Conservation (phyloP, 345 rosid species). For the Dipteronia dyeriana region DNA sequence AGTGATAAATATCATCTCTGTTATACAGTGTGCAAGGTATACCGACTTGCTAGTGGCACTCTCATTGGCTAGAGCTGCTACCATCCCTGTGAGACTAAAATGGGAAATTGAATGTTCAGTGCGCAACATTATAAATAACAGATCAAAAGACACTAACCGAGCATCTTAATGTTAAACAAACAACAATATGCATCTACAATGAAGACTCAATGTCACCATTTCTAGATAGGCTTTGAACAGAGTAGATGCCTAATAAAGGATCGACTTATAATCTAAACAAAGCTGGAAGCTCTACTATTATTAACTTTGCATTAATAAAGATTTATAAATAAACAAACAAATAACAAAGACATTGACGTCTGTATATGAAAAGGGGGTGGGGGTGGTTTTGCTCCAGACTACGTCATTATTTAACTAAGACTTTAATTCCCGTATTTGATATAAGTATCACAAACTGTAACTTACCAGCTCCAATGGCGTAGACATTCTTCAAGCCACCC, state of each 20-base stretch:
- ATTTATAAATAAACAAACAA: background rate
- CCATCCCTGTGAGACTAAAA: slow-evolving; percentile 68
- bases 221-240: too few species aligned
- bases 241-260: background rate
- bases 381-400: background rate
- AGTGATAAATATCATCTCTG: slow-evolving; percentile 98
- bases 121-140: background rate
- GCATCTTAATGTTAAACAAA: too few species aligned
- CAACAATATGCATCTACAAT: too few species aligned
- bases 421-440: background rate
- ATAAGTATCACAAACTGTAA: slow-evolving; percentile 1
- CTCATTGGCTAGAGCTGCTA: slow-evolving; percentile 88
- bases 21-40: slow-evolving; percentile 92
- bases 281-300: background rate
- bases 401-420: background rate
- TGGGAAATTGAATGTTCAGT: slow-evolving; percentile 7
- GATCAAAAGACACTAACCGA: background rate
- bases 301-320: too few species aligned
- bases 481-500: slow-evolving; percentile 99
- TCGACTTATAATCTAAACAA: too few species aligned
- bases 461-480: slow-evolving; percentile 99
- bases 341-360: background rate
- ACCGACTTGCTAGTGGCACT: slow-evolving; percentile 99
- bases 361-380: background rate
- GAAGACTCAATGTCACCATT: too few species aligned